Evolutionary conservation across 495 filamentous ascomycete species (phyloP), one percentile per base, ranked within the genome.

Genomic region (Penicillium canariense): DNA sequence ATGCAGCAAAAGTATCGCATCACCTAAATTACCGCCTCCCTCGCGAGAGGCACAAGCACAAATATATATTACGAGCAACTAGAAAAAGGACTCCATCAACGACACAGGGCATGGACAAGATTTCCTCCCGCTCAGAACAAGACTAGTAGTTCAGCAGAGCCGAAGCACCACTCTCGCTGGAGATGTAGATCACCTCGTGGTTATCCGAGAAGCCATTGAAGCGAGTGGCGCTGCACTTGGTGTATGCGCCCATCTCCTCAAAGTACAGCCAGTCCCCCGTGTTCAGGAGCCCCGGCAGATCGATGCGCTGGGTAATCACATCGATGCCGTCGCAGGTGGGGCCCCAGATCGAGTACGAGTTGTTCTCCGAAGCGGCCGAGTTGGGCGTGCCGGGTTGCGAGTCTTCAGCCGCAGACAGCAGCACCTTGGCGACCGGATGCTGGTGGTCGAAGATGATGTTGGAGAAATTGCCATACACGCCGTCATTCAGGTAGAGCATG

Each of bases 391-490:
- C 64, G 34, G 76, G 59, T 40, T 68, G 56, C 59, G 78, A 78
- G 22, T 69, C 74, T 23, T 80, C 73, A 22, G 59, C 55, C 14
- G 77, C 80, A 44, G 76, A 79, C 59, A 85, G 84, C 25, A 99
- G 74, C 47, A 97, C 79, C 69, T 86, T 89, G 45, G 93, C 89
- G 38, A 87, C 72, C 0, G 92, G 93, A 62, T 96, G 80, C 76
- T 99, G 95, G 70, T 97, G 95, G 64, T 97, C 95, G 70, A 96
- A 99, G 73, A 99, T 95, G 78, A 97, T 96, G 81, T 88, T 94
- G 55, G 90, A 93, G 72, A 99, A 97, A 72, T 97, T 97, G 53
- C 94, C 93, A 59, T 99, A 99, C 34, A 97, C 84, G 23, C 94
- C 94, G 61, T 97, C 94, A 64, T 97, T 97, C 59, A 97, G 74